Evolutionary conservation across 78 protist species (phyloP).

Genomic region (Dictyostelium brefeldianum): DNA sequence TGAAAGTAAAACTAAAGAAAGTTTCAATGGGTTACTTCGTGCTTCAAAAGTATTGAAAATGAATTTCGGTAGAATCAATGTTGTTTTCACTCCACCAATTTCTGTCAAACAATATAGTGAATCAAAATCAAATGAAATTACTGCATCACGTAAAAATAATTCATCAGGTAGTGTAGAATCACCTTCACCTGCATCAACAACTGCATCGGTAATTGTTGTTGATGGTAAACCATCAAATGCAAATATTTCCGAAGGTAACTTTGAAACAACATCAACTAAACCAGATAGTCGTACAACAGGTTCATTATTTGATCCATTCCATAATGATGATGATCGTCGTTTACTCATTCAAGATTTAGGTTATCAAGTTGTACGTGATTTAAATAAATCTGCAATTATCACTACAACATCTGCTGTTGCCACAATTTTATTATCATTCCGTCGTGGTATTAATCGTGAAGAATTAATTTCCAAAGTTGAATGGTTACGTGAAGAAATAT

Average conservation of each 20-base stretch:
- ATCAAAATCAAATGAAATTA: background rate
- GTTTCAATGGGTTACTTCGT: conserved; percentile 68
- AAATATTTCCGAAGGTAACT: conserved; percentile 70
- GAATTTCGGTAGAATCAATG: conserved; percentile 83
- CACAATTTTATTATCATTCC: conserved; percentile 79
- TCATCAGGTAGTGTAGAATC: too few species aligned
- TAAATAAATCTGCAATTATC: conserved; percentile 48
- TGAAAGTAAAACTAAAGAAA: conserved; percentile 77
- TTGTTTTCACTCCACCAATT: conserved; percentile 77
- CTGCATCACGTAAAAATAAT: background rate
- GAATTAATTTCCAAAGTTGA: conserved; percentile 75
- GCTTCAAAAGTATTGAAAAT: conserved; percentile 74
- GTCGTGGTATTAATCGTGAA: conserved; percentile 83
- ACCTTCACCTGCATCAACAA: conserved; percentile 4
- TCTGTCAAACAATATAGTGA: conserved; percentile 70
- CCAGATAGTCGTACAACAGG: conserved; percentile 34
- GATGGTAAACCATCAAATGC: conserved; percentile 10
- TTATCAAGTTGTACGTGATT: conserved; percentile 44
- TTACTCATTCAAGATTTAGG: conserved; percentile 51
- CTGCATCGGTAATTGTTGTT: background rate
- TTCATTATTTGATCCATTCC: conserved; percentile 61
- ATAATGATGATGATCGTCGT: conserved; percentile 66
- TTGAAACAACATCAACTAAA: conserved; percentile 23
- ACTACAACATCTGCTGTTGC: conserved; percentile 78
- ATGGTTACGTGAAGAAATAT: conserved; percentile 82